Conservation (phyloP, 2,329 filamentous ascomycete genomes). For the Diplodia mutila region DNA sequence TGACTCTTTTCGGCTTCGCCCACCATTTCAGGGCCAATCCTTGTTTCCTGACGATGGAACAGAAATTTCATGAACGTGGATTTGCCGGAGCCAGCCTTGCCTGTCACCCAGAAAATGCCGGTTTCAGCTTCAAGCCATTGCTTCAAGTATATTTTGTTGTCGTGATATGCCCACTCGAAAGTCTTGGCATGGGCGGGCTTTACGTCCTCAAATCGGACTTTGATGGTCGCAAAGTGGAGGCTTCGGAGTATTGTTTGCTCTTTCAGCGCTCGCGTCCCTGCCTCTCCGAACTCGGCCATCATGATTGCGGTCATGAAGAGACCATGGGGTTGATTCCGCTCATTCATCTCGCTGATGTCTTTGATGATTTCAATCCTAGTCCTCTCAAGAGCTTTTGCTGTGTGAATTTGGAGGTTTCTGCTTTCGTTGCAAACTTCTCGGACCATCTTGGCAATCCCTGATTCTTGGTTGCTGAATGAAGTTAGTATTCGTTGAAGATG, state of each 20-base stretch:
- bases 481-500: background rate
- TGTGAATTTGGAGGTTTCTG: background rate
- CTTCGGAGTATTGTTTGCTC: background rate
- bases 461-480: background rate
- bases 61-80: background rate
- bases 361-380: background rate
- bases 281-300: background rate
- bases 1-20: background rate
- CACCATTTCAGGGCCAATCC: background rate
- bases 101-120: background rate
- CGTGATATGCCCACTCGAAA: background rate
- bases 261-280: background rate
- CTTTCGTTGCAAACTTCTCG: background rate
- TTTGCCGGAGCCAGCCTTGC: background rate
- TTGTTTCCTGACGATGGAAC: background rate
- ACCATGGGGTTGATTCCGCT: no score
- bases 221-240: background rate
- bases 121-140: background rate
- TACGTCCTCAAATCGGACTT: background rate
- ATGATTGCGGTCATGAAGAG: background rate
- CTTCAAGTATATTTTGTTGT: background rate
- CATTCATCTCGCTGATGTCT: background rate
- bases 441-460: background rate
- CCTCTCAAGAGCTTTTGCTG: background rate
- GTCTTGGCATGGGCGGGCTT: background rate